Conservation (phyloP, 2,329 filamentous ascomycete species). For the Leptographium flavum region DNA sequence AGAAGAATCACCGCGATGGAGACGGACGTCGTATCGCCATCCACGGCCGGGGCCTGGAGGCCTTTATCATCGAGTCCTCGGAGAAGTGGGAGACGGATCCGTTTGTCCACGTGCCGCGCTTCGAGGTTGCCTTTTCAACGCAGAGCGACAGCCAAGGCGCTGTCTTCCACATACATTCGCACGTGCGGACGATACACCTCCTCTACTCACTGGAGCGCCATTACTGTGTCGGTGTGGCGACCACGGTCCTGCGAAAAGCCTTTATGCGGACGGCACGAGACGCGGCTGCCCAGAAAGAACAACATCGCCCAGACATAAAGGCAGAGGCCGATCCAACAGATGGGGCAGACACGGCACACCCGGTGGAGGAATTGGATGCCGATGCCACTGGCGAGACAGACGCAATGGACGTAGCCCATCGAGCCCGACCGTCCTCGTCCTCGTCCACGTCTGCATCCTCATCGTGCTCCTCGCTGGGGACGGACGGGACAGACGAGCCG, state of each 20-base stretch:
- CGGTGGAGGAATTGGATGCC: background rate
- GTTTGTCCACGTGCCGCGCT: constrained; percentile 72
- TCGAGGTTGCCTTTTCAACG: constrained; percentile 77
- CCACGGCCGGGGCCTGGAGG: constrained; percentile 72
- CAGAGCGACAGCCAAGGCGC: constrained; percentile 76
- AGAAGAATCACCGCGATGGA: constrained; percentile 39
- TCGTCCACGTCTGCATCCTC: background rate
- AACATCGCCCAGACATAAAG: too few relatives aligned
- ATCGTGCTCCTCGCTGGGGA: background rate
- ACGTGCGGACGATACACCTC: constrained; percentile 62
- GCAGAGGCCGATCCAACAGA: background rate
- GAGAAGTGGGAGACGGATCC: constrained; percentile 76
- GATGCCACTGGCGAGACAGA: background rate
- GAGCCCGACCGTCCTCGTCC: background rate
- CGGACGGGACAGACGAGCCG: background rate
- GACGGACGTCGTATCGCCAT: constrained; percentile 75
- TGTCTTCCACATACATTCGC: constrained; percentile 73
- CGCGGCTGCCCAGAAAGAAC: constrained; percentile 8
- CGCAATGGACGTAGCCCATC: background rate
- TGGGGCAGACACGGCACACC: too few relatives aligned
- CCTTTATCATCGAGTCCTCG: constrained; percentile 75
- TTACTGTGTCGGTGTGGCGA: constrained; percentile 75
- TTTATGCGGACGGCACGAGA: constrained; percentile 42
- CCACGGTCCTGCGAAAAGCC: constrained; percentile 57
- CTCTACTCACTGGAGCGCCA: constrained; percentile 91